Evolutionary conservation across 148 eudicot species (phyloP).

Genomic region (Rhododendron ferrugineum): DNA sequence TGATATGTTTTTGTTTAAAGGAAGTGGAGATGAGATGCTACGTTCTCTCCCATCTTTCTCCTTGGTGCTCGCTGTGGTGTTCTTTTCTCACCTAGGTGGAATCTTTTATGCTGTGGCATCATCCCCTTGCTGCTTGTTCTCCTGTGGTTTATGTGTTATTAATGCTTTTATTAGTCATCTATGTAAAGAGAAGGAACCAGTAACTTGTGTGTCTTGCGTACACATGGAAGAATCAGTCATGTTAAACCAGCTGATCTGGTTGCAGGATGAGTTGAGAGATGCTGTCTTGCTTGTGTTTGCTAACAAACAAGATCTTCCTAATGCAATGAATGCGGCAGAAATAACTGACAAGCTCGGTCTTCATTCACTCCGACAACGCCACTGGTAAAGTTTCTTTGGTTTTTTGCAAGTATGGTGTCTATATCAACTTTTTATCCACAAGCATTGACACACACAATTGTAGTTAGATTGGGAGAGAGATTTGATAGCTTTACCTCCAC

Average conservation of each 20-base stretch:
- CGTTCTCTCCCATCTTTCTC: not conserved
- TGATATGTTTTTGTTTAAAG: not conserved
- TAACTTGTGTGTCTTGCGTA: not conserved
- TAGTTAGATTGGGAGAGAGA: not conserved
- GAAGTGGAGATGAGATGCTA: not conserved
- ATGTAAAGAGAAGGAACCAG: not conserved
- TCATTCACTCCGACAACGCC: slow-evolving; percentile 58
- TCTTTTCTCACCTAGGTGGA: not conserved
- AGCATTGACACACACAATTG: not conserved
- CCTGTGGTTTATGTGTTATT: not conserved
- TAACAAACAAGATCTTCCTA: slow-evolving; percentile 59
- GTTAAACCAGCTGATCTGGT: not conserved
- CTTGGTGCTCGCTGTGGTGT: not conserved
- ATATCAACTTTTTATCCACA: not conserved
- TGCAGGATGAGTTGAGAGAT: slow-evolving; percentile 51
- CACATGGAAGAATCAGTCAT: not conserved
- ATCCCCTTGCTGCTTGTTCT: not conserved
- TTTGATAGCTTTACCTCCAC: not conserved
- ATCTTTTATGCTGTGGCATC: not conserved
- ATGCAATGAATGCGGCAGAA: slow-evolving; percentile 46
- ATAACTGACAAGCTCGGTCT: slow-evolving; percentile 55
- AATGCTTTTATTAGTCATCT: not conserved
- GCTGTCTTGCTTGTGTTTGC: slow-evolving; percentile 54
- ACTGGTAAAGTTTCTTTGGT: slow-evolving; percentile 32
- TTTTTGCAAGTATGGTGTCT: not conserved